Evolutionary conservation across 208 protist genomes (phyloP), one percentile per base, ranked within the genome.

Genomic region (Acanthamoeba sp.): DNA sequence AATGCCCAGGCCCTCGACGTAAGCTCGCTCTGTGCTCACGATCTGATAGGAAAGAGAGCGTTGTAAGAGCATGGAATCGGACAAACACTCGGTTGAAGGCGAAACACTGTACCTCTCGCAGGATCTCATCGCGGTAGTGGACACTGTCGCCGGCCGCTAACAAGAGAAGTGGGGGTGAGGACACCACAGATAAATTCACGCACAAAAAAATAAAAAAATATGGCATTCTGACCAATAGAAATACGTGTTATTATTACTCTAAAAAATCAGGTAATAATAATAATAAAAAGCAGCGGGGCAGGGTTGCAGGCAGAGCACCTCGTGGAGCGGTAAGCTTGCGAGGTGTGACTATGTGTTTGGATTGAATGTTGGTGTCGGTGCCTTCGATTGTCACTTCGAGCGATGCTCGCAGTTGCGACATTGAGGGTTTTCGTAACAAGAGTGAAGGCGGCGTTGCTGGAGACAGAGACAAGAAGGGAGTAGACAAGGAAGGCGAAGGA

Each of bases 21-120:
- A 87, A 38, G 78, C 34, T 34, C 78, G 78, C 48, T 87, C 78
- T n/a, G 78, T 87, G 78, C 45, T 59, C 45, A 87, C 45, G 38
- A 87, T 87, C 78, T 87, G 69, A 22, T 55, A 20, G 18, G 50
- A 12, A 20, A 55, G 22, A 55, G 0, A 20, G 2, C 50, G 50
- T n/a, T 40, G 69, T 78, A 16, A 78, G 34, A 22, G 36, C 50
- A 34, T 36, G 22, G 62, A 10, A 69, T 22, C 29, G 18, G 27
- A 71, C 32, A n/a, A 12, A 71, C 29, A n/a, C 14, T 16, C 24
- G 16, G 50, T 12, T n/a, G n/a, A n/a, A n/a, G n/a, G n/a, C n/a
- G n/a, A n/a, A n/a, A n/a, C n/a, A n/a, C 50, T 12, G 69, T 40
- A 78, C 69, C 69, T 78, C 69, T 45, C 69, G 69, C 69, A 78